These are phyloP conservation scores for Eucalyptus rudis DNA, from an alignment of 345 rosid species.

Conservation along the genomic window DNA sequence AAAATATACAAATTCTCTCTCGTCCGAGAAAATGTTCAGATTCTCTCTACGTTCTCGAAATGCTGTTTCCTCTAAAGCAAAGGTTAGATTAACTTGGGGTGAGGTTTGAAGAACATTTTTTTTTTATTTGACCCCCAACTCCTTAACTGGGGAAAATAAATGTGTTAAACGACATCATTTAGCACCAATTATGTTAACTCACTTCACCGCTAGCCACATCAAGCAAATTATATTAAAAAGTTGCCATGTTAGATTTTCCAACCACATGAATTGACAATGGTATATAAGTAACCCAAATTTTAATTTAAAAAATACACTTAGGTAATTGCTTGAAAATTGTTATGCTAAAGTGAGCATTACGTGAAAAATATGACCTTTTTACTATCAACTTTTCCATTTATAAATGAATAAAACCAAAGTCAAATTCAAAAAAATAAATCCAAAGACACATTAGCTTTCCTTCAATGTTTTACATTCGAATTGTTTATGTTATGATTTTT, in stretches of 20 bases:
- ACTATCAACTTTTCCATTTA: not conserved
- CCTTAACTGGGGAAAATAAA: no score
- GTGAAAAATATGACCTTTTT: not conserved
- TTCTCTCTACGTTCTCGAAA: no score
- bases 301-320: not conserved
- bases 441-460: not conserved
- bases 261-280: not conserved
- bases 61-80: no score
- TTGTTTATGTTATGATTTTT: not conserved
- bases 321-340: not conserved
- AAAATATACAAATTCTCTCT: no score
- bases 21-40: no score
- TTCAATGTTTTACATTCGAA: not conserved
- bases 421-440: not conserved
- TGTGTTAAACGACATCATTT: not conserved
- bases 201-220: not conserved
- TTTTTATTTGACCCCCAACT: no score
- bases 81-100: no score
- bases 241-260: accelerated
- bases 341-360: accelerated
- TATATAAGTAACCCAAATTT: not conserved
- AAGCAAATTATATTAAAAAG: not conserved
- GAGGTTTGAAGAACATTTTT: no score
- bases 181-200: not conserved
- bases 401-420: not conserved